Evolutionary conservation across 2,329 filamentous ascomycete species (phyloP).

Genomic region (Blastomyces silverae): DNA sequence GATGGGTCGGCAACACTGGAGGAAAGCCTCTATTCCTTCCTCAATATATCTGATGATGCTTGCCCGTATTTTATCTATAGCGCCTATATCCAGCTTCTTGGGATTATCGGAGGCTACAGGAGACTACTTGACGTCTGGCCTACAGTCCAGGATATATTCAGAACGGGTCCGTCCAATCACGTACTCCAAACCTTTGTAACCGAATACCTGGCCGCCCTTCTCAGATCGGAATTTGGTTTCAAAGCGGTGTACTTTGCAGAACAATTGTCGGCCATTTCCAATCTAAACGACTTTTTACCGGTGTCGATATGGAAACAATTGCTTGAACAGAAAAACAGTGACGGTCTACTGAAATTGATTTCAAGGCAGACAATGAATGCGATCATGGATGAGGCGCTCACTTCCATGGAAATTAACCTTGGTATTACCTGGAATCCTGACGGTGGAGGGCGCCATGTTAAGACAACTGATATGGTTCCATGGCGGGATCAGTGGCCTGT

Average conservation of each 20-base stretch:
- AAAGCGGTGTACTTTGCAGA: constrained; percentile 27
- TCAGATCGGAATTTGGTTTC: constrained; percentile 23
- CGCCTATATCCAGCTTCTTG: constrained; percentile 18
- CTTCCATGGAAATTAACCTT: constrained; percentile 29
- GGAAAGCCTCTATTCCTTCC: constrained; percentile 14
- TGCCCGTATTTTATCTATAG: constrained; percentile 5
- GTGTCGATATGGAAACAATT: constrained; percentile 16
- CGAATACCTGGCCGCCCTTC: constrained; percentile 25
- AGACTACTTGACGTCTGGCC: constrained; percentile 26
- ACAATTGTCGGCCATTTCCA: constrained; percentile 23
- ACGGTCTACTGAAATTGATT: constrained; percentile 25
- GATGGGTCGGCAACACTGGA: not conserved
- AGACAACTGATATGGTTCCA: constrained; percentile 20
- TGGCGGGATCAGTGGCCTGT: constrained; percentile 15
- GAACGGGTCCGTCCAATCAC: not conserved
- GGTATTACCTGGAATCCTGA: constrained; percentile 28
- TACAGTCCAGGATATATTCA: constrained; percentile 17
- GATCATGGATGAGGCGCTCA: constrained; percentile 27
- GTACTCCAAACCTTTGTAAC: constrained; percentile 23
- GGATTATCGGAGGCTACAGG: constrained; percentile 23
- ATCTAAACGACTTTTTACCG: constrained; percentile 24
- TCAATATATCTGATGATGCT: not conserved
- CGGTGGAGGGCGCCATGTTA: constrained; percentile 20
- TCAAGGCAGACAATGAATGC: constrained; percentile 22
- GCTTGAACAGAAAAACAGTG: constrained; percentile 22